Base-by-base conservation (phyloP, 1,284 basidiomycete genomes). In the Boletus semigastroideus region DNA sequence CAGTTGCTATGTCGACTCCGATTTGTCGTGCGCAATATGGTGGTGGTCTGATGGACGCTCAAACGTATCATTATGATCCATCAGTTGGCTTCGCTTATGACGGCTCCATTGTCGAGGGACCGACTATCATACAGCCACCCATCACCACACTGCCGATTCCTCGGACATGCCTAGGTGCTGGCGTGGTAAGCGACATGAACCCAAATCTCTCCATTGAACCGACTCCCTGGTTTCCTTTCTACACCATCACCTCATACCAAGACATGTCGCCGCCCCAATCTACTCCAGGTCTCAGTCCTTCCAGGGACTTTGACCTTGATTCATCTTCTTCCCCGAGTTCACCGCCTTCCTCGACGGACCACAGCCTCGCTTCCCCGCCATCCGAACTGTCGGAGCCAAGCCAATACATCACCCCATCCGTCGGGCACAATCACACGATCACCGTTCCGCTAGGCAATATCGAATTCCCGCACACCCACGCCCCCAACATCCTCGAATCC, bases 361-460 rank as follows among this genome's bases (percentile, higher is more conserved):
- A 41, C 28, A 17, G 8, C 30, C 37, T 11, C 2, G 14, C 12
- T 14, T 1, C 33, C 7, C 30, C 42, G 3, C n/a, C 30, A 14
- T 20, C 33, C 5, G 42, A 40, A 7, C 25, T 7, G 13, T 11
- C 34, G 25, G 12, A 43, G 10, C 49, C 17, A 14, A 12, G 13
- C 9, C 48, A 39, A 12, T n/a, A 16, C 38, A 20, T 19, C 2
- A 17, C 47, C 2, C 1, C 51, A n/a, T 20, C 43, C 34, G 2
- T 14, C 1, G 17, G 34, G 14, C 52, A 14, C 0, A 11, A 2
- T 19, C 42, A 41, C 25, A 45, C 42, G 2, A 9, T 46, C 22
- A 54, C 44, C 10, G 55, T 66, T 46, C 46, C 53, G 9, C 34
- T 52, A 13, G 28, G 34, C 6, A 28, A 25, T 1, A 27, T 66